Evolutionary conservation across 2,329 filamentous ascomycete genomes (phyloP).

Genomic region (Botrytis squamosa): DNA sequence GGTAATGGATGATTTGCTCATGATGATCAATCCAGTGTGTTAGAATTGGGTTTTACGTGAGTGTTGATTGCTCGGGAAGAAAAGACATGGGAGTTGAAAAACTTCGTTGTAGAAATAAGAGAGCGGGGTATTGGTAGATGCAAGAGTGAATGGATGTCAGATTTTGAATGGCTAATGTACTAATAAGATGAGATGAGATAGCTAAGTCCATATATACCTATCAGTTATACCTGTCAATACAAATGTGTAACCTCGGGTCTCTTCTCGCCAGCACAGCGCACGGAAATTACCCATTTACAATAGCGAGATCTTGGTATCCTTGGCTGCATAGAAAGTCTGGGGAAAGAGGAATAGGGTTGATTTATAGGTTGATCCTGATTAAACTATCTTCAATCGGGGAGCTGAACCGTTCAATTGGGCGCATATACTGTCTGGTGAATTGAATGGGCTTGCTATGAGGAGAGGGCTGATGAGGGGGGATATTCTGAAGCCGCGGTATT

Average conservation of each 20-base stretch:
- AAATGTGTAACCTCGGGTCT: constrained; percentile 2
- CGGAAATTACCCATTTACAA: background rate
- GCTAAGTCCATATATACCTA: background rate
- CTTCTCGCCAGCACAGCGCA: background rate
- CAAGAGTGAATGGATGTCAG: background rate
- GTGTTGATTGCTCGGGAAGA: background rate
- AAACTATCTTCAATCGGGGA: background rate
- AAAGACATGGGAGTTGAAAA: background rate
- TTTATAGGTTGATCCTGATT: too few relatives aligned
- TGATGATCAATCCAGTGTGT: background rate
- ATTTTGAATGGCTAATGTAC: background rate
- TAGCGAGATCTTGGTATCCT: background rate
- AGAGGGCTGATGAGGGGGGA: background rate
- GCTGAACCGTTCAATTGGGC: background rate
- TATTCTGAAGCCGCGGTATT: background rate
- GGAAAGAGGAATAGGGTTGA: background rate
- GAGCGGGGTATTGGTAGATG: background rate
- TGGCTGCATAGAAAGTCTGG: constrained; percentile 1
- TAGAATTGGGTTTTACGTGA: background rate
- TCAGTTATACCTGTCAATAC: background rate
- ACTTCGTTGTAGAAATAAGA: background rate
- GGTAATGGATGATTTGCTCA: background rate
- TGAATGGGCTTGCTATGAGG: background rate
- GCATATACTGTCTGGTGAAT: background rate
- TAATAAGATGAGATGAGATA: background rate